Evolutionary conservation across 768 basidiomycete genomes (phyloP), one percentile per base, ranked within the genome.

Genomic region (Boletus huronensis): DNA sequence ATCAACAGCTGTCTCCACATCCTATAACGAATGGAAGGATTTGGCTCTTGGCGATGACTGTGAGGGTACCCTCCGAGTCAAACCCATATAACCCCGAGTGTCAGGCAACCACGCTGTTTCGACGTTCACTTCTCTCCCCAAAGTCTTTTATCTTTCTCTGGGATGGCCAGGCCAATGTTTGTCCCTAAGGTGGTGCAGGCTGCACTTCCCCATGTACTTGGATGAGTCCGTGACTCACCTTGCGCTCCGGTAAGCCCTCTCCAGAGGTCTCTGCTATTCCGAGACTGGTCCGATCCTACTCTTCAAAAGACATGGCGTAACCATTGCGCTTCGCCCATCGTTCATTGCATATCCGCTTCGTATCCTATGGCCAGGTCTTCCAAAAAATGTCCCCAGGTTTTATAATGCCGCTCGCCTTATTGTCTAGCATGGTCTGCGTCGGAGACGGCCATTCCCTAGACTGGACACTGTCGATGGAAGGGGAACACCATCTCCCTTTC

Each of bases 31-130:
- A 57, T 35, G 26, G 48, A 51, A 45, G 32, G 13, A 17, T 34
- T n/a, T 28, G 26, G 35, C 45, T 36, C 48, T 49, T 54, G 55
- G 39, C 21, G 32, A 43, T 10, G 26, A 62, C 60, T 29, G 56
- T 19, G 50, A 62, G 57, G 61, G 61, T 62, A 63, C 61, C 50
- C 41, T 16, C 31, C 10, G 26, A 2, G 36, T 59, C 29, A 19
- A 31, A 16, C 36, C 7, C 40, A 63, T 52, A 50, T 40, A 63
- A 34, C n/a, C 14, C 35, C 1, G 16, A 19, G 5, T 4, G 13
- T 6, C 36, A 25, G 7, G 3, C n/a, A 25, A 34, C 32, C 28
- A 17, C 17, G 19, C 43, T 9, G 7, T 19, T 38, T 45, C 3
- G 23, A 36, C 42, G n/a, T 40, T 7, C 39, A 1, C 19, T 29